Base-by-base conservation (phyloP, 192 early-diverging fungal species). In the Linnemannia schmuckeri region DNA sequence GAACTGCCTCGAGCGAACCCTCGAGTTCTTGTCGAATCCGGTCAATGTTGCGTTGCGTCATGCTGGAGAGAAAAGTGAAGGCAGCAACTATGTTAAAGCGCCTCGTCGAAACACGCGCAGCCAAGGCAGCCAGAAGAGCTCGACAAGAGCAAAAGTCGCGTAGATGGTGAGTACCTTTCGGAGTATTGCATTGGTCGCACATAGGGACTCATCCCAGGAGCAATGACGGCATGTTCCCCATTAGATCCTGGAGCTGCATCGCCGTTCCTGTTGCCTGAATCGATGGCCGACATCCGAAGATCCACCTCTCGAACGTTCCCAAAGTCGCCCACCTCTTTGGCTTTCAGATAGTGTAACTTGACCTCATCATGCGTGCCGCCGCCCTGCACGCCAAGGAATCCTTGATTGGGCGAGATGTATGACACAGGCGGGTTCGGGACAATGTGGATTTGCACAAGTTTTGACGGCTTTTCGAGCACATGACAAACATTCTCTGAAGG, bases 391-490 rank as follows among this genome's bases (percentile, higher is more conserved):
- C 61, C 61, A n/a, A 33, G 61, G 30, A 66, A 66, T 10, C 61
- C 61, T 33, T 66, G 61, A 10, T 66, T 66, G 13, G 61, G 61
- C 30, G 61, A 27, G 22, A 82, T 61, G 38, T 82, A 82, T n/a
- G 75, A 54, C 27, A 37, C 57, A 5, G 24, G 75, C 4, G 81
- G 70, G 17, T 22, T 30, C 20, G 30, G 15, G 6, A 75, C 47
- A n/a, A 77, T 18, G 13, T 77, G 38, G 10, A 86, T 68, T 63
- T 78, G n/a, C 27, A 81, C 76, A 0, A 77, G 52, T 49, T 77
- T 80, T 6, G 85, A 87, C 2, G 85, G 85, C 47, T 78, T 81
- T 44, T 87, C 85, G 6, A 87, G 79, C 33, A 81, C 22, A 75
- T 87, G 85, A 20, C 49, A 78, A 6, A 78, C 41, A 38, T 30